A percentile compares a stretch with the other conserved stretches of the same genome.
Evolutionary conservation across 306 rosid genomes (phyloP).

Genomic region (Medicago ruthenica): DNA sequence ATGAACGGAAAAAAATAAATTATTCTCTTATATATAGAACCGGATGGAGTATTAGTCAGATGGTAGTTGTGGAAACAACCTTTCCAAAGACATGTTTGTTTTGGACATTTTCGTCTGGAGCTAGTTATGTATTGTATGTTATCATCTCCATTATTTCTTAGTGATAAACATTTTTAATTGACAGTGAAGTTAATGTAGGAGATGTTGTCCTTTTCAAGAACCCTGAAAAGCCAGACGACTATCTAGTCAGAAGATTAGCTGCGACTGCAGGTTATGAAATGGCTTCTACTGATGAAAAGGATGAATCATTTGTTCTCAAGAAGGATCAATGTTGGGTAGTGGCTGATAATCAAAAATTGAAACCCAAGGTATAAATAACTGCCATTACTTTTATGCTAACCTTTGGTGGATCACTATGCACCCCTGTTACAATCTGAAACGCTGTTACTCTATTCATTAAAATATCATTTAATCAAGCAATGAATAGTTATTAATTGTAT

Average conservation of each 20-base stretch:
- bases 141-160: slow-evolving; percentile 36
- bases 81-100: not conserved
- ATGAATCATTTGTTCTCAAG: slow-evolving; percentile 80
- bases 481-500: not conserved
- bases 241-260: slow-evolving; percentile 84
- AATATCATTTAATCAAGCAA: slow-evolving; percentile 26
- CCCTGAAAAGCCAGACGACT: slow-evolving; percentile 69
- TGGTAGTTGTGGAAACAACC: not conserved
- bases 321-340: slow-evolving; percentile 91
- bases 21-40: too few species aligned
- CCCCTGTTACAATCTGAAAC: slow-evolving; percentile 29
- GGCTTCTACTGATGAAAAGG: slow-evolving; percentile 81
- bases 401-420: not conserved
- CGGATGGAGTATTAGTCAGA: not conserved
- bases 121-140: slow-evolving; percentile 26
- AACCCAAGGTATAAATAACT: slow-evolving; percentile 69
- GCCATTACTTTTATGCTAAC: not conserved
- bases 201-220: slow-evolving; percentile 90
- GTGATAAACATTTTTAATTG: slow-evolving; percentile 48
- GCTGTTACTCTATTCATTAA: slow-evolving; percentile 4
- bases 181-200: slow-evolving; percentile 87
- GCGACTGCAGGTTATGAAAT: slow-evolving; percentile 93
- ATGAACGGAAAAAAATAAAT: too few species aligned
- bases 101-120: slow-evolving; percentile 9
- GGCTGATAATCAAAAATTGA: slow-evolving; percentile 82